Percentiles rank a stretch among this genome's conserved stretches.
Conservation (phyloP, 2,329 filamentous ascomycete species). For the Fusarium napiforme region DNA sequence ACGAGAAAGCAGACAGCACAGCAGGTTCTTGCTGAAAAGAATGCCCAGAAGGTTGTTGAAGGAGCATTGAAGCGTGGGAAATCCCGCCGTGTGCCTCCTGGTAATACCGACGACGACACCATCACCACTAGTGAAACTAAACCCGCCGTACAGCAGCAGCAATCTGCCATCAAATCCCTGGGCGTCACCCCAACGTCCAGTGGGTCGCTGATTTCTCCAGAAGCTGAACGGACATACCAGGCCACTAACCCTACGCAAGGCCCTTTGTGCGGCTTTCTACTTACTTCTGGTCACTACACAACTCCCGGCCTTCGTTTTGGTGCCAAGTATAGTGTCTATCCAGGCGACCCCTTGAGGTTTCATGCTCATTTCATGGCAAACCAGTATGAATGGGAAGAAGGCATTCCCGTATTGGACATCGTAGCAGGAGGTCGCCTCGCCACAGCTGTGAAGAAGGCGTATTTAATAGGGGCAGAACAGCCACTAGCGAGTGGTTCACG, state of each 20-base stretch:
- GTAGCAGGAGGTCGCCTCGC: constrained; percentile 88
- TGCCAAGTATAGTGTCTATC: constrained; percentile 93
- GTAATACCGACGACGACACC: constrained; percentile 23
- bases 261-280: constrained; percentile 83
- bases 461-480: constrained; percentile 80
- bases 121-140: constrained; percentile 38
- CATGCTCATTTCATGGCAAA: constrained; percentile 94
- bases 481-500: constrained; percentile 47
- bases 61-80: constrained; percentile 37
- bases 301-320: constrained; percentile 95
- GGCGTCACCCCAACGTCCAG: constrained; percentile 53
- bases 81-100: constrained; percentile 1
- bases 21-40: constrained; percentile 53
- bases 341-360: constrained; percentile 92
- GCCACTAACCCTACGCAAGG: constrained; percentile 35
- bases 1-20: constrained; percentile 56
- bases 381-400: constrained; percentile 87
- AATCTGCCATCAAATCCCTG: constrained; percentile 37
- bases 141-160: constrained; percentile 10
- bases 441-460: constrained; percentile 96
- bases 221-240: constrained; percentile 17
- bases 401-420: constrained; percentile 85
- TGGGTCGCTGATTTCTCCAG: constrained; percentile 43
- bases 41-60: constrained; percentile 50
- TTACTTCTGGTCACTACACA: constrained; percentile 83